Evolutionary conservation across 495 filamentous ascomycete species (phyloP).

Genomic region (Penicillium chermesinum): DNA sequence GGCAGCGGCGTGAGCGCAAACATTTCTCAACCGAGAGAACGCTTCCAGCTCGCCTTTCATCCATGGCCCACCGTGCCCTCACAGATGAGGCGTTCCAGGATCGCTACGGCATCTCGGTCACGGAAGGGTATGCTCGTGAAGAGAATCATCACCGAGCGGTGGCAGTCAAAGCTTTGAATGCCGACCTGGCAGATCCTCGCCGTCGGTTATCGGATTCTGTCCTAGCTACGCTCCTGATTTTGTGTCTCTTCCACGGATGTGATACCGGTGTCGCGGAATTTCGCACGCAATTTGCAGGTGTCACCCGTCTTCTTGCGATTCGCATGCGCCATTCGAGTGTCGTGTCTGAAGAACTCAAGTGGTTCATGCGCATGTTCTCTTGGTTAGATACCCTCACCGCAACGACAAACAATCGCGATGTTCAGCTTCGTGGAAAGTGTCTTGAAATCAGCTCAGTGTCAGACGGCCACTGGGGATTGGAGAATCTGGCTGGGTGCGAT

Average conservation of each 20-base stretch:
- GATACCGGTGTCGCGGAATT: conserved; percentile 90
- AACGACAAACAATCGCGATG: conserved; percentile 85
- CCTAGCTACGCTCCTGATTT: conserved; percentile 77
- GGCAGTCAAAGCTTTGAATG: conserved; percentile 78
- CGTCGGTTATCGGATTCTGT: conserved; percentile 80
- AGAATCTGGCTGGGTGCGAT: conserved; percentile 87
- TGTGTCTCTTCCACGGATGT: conserved; percentile 90
- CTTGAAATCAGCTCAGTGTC: conserved; percentile 62
- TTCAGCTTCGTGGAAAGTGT: conserved; percentile 70
- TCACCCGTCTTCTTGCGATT: conserved; percentile 85
- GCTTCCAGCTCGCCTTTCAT: conserved; percentile 43
- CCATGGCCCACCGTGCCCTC: conserved; percentile 45
- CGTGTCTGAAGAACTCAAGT: conserved; percentile 65
- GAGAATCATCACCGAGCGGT: conserved; percentile 76
- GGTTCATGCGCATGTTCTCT: conserved; percentile 95
- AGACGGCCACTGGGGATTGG: conserved; percentile 69
- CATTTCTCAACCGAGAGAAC: conserved; percentile 41
- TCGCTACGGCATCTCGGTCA: conserved; percentile 27
- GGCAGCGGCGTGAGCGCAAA: conserved; percentile 42
- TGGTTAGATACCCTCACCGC: conserved; percentile 95
- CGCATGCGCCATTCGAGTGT: conserved; percentile 56
- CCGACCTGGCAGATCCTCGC: conserved; percentile 68
- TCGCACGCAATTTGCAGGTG: conserved; percentile 88
- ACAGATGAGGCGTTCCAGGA: conserved; percentile 36
- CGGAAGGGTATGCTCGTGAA: conserved; percentile 51